These are phyloP conservation scores for Claviceps africana DNA, from an alignment of 2,329 filamentous ascomycete species.

Conservation along the genomic window DNA sequence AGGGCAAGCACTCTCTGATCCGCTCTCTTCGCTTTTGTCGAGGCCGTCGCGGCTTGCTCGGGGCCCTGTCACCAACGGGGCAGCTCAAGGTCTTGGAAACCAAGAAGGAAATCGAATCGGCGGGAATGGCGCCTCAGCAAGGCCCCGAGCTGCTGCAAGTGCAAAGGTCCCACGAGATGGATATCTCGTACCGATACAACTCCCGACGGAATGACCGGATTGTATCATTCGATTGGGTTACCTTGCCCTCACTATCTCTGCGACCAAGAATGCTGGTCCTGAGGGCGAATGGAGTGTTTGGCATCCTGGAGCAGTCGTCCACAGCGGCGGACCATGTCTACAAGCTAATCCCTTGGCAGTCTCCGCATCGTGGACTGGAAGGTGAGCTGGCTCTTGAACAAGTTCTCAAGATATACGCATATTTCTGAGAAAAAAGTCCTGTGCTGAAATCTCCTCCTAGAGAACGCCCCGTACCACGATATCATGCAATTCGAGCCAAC, in stretches of 20 bases:
- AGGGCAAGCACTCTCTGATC: conserved; percentile 47
- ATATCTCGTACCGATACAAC: conserved; percentile 40
- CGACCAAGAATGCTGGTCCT: conserved; percentile 45
- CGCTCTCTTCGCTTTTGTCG: conserved; percentile 49
- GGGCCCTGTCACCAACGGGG: conserved; percentile 46
- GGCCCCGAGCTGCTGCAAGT: conserved; percentile 47
- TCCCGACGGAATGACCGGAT: conserved; percentile 44
- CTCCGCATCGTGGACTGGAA: conserved; percentile 42
- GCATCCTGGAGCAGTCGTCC: conserved; percentile 48
- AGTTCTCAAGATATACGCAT: not conserved
- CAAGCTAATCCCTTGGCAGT: conserved; percentile 46
- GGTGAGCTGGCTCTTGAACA: conserved; percentile 21
- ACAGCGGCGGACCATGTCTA: conserved; percentile 43
- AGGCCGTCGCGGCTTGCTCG: conserved; percentile 46
- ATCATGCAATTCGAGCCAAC: conserved; percentile 45
- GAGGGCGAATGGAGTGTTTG: conserved; percentile 45
- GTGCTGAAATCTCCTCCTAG: conserved; percentile 19
- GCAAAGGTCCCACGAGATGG: conserved; percentile 46
- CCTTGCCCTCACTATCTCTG: conserved; percentile 38
- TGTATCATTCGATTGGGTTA: conserved; percentile 56
- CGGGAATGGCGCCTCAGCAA: conserved; percentile 22
- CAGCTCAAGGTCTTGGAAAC: conserved; percentile 49
- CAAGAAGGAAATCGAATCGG: conserved; percentile 35
- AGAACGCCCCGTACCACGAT: conserved; percentile 36
- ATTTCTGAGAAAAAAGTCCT: too few species aligned